Base-by-base conservation (phyloP, 73 alveolate species). In the Vitrella brassicaformis region DNA sequence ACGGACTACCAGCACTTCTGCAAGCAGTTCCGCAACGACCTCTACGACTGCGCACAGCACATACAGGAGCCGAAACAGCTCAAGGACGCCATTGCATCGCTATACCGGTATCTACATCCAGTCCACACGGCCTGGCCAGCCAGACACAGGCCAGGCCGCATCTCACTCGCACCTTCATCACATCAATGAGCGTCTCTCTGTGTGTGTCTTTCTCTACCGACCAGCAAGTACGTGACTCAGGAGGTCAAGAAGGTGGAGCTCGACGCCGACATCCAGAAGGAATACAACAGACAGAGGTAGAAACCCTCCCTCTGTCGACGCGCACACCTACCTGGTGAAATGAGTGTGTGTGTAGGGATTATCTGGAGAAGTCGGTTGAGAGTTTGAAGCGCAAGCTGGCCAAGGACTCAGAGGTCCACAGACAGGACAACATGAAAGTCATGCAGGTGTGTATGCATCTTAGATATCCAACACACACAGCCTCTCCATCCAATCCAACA, bases 201-300 rank as follows among this genome's bases (percentile, higher is more conserved):
- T 14, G 56, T 39, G 56, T 39, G 4, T 39, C 56, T 39, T n/a
- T 39, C 56, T 39, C 56, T 39, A 8, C 14, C 14, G 22, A 8
- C 22, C 56, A 39, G 85, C 70, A 87, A 84, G 47, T 89, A 86
- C 64, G 93, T 86, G 66, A 86, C 86, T 67, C 91, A 88, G 74
- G 78, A 88, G 27, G 77, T 86, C 30, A 86, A 86, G 81, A 71
- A 79, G 45, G 91, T 82, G 47, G 85, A 86, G 68, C 82, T 90
- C 31, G 91, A 89, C 80, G 89, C 95, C 19, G 95, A 89, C 71
- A 89, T 89, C 81, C 85, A 86, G 87, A 89, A 89, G 75, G 95
- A 89, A 79, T 86, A 86, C 80, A 91, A 89, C 84, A 89, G 89
- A 72, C 93, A 89, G 74, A 78, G 84, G 56, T 27, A 14, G 27